These are phyloP conservation scores for Cyclostephanos invisitatus DNA, from an alignment of 108 stramenopile species.

Conservation along the genomic window DNA sequence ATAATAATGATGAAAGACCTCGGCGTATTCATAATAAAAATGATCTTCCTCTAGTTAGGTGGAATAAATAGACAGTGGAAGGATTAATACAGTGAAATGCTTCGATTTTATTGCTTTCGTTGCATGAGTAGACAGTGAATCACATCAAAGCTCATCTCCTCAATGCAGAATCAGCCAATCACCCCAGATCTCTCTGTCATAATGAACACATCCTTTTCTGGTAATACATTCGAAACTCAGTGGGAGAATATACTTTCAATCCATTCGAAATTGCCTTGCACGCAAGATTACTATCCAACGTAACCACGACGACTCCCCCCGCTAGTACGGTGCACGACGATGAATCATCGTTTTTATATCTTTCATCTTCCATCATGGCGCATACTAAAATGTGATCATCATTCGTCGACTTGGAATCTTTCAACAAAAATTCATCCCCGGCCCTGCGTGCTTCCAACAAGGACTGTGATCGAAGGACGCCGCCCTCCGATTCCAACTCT, in stretches of 20 bases:
- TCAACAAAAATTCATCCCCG: neutral
- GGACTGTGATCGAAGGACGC: conserved; percentile 10
- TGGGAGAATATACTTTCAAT: conserved; percentile 19
- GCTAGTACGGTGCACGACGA: neutral
- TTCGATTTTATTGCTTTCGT: neutral
- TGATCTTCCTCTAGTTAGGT: neutral
- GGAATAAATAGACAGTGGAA: neutral
- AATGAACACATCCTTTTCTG: conserved; percentile 12
- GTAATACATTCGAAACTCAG: conserved; percentile 20
- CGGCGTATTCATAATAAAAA: neutral
- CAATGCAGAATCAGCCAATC: neutral
- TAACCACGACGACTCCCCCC: conserved; percentile 25
- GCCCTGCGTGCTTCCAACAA: conserved; percentile 11
- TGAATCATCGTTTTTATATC: neutral
- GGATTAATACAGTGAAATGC: no score
- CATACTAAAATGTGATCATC: conserved; percentile 27
- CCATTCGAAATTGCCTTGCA: conserved; percentile 35
- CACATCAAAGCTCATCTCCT: neutral
- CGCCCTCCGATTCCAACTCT: conserved; percentile 4
- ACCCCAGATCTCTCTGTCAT: conserved; percentile 3
- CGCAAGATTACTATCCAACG: conserved; percentile 20
- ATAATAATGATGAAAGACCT: neutral
- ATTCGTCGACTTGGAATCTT: conserved; percentile 4
- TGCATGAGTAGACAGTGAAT: neutral
- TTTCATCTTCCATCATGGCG: conserved; percentile 13